A percentile compares a stretch with the other conserved stretches of the same genome.
These are phyloP conservation scores for Musa acuminata DNA, from an alignment of 176 grass and related monocot genomes.

Conservation along the genomic window DNA sequence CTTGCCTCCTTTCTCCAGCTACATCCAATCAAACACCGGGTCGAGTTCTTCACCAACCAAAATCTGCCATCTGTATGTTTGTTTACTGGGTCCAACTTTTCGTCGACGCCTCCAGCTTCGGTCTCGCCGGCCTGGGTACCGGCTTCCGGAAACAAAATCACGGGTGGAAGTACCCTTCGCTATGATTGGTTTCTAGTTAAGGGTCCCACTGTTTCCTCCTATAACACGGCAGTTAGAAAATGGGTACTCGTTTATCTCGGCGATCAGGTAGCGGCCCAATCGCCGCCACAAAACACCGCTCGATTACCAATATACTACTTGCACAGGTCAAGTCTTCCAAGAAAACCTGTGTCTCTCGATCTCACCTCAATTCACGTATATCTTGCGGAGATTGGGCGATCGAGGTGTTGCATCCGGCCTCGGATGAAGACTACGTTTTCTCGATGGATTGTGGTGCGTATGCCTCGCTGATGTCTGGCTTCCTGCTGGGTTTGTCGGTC, in stretches of 20 bases:
- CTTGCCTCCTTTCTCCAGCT: too few relatives aligned
- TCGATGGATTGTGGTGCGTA: not conserved
- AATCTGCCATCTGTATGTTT: not conserved
- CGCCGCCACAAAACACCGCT: not conserved
- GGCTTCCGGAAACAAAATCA: too few relatives aligned
- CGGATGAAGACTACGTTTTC: not conserved
- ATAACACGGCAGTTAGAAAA: not conserved
- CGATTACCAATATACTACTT: not conserved
- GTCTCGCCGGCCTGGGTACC: not conserved
- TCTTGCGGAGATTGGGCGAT: not conserved
- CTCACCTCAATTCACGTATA: not conserved
- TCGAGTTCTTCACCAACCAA: not conserved
- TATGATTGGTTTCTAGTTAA: too few relatives aligned
- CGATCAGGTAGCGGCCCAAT: not conserved
- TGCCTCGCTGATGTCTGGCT: not conserved
- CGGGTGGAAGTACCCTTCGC: too few relatives aligned
- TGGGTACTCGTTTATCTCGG: not conserved
- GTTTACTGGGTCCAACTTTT: not conserved
- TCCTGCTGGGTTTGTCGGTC: not conserved
- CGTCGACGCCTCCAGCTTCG: not conserved
- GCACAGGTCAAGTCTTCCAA: not conserved
- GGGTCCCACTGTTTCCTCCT: not conserved
- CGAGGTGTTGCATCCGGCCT: not conserved
- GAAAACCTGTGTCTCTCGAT: not conserved
- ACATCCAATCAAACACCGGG: too few relatives aligned